Conservation (phyloP, 192 early-diverging fungal genomes). For the Coemansia sp. region DNA sequence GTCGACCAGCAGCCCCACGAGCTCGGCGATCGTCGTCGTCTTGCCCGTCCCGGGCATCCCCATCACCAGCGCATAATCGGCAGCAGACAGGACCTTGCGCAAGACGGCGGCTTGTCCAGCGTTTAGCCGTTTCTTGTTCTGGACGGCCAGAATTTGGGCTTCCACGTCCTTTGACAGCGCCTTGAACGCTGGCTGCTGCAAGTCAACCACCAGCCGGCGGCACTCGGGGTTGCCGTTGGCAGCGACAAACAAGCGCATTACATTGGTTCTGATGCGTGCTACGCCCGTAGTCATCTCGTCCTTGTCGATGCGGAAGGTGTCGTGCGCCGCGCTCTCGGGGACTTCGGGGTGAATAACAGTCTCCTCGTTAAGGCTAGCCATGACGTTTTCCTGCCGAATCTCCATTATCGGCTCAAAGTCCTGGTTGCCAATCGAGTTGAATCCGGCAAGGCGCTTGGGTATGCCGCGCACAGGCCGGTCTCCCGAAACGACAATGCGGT, state of each 20-base stretch:
- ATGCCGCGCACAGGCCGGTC: slow-evolving; percentile 70
- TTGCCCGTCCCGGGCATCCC: slow-evolving; percentile 99
- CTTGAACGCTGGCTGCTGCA: slow-evolving; percentile 68
- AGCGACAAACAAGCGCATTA: slow-evolving; percentile 70
- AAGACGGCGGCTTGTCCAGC: slow-evolving; percentile 71
- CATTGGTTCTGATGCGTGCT: slow-evolving; percentile 69
- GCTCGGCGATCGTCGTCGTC: slow-evolving; percentile 83
- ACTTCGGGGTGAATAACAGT: slow-evolving; percentile 29
- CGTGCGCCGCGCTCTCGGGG: slow-evolving; percentile 34
- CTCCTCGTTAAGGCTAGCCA: slow-evolving; percentile 6
- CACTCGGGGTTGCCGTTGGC: slow-evolving; percentile 58
- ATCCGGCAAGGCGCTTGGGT: slow-evolving; percentile 58
- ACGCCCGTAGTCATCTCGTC: slow-evolving; percentile 79
- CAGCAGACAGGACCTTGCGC: slow-evolving; percentile 69
- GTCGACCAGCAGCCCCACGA: slow-evolving; percentile 69
- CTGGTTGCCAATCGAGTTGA: slow-evolving; percentile 65
- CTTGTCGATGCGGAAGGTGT: slow-evolving; percentile 75
- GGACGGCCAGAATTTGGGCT: slow-evolving; percentile 7
- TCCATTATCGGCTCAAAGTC: slow-evolving; percentile 49
- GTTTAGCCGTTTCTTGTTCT: slow-evolving; percentile 61
- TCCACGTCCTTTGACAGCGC: slow-evolving; percentile 25
- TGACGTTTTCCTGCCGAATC: slow-evolving; percentile 21
- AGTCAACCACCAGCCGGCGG: slow-evolving; percentile 80
- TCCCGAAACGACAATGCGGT: slow-evolving; percentile 59
- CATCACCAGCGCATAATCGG: slow-evolving; percentile 89